Conservation (phyloP, 352 stramenopile genomes). For the Globisporangium paroecandrum region DNA sequence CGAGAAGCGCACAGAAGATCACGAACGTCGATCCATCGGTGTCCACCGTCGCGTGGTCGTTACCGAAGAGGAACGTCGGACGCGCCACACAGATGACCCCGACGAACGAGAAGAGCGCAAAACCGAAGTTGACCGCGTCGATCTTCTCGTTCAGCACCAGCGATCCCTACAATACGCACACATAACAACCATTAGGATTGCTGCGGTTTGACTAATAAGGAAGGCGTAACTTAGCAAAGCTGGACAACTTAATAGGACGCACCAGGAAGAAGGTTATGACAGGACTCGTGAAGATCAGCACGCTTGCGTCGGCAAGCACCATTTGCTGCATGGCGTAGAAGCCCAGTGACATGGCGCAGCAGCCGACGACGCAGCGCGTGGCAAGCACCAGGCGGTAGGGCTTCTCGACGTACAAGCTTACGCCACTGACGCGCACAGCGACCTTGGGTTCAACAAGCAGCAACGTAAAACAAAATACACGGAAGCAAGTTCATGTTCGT, state of each 20-base stretch:
- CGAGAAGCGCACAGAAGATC: slow-evolving; percentile 24
- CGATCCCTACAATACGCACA: slow-evolving; percentile 20
- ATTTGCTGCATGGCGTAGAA: slow-evolving; percentile 58
- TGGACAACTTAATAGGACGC: neutral
- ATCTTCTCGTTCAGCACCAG: slow-evolving; percentile 32
- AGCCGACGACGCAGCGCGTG: slow-evolving; percentile 42
- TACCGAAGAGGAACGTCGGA: slow-evolving; percentile 32
- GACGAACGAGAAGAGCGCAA: slow-evolving; percentile 33
- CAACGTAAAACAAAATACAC: neutral
- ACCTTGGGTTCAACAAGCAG: slow-evolving; percentile 21
- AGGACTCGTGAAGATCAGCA: slow-evolving; percentile 64
- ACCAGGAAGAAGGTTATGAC: slow-evolving; percentile 63
- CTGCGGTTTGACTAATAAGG: neutral
- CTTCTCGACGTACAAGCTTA: slow-evolving; percentile 32
- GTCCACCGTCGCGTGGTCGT: neutral
- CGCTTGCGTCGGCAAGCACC: slow-evolving; percentile 57
- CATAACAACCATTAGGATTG: neutral
- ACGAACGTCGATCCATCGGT: slow-evolving; percentile 27
- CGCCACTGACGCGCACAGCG: slow-evolving; percentile 28
- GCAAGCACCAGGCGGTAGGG: slow-evolving; percentile 34
- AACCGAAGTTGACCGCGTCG: slow-evolving; percentile 29
- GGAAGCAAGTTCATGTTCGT: neutral
- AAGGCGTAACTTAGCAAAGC: neutral
- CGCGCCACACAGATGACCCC: slow-evolving; percentile 34
- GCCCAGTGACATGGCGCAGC: slow-evolving; percentile 38